Evolutionary conservation across 148 eudicot species (phyloP), one percentile per base, ranked within the genome.

Genomic region (Rheum nobile): DNA sequence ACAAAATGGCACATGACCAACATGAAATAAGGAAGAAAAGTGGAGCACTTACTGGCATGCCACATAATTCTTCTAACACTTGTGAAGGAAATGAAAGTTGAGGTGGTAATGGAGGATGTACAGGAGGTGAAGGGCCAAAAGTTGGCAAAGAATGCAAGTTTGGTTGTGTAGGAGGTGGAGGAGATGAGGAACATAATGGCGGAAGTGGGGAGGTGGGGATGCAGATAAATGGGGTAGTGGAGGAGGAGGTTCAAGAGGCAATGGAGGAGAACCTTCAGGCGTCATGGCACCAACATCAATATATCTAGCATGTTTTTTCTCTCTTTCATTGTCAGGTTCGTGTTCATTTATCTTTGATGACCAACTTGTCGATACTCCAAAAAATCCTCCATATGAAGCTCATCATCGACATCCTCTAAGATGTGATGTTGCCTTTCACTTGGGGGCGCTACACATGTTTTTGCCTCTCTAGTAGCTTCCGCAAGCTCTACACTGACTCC

Each of bases 341-440:
- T 69, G 75, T 2, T 76, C 63, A 63, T 71, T 81, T 63, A 74
- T 75, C 75, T 76, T 83, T 54, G 73, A 34, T 7, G 78, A 75
- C 70, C 55, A 79, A 77, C 67, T 76, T 28, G 75, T 65, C 63
- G 79, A 80, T 65, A 55, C 32, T 37, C 83, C 94, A 68, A 88
- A 86, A 47, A 85, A 85, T 91, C 97, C 87, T 93, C 98, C 98
- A 91, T 93, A 76, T 93, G 97, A 71, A 93, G 97, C 83, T 93
- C 98, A 82, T 92, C 98, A 82, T 93, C 97, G 74, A 93, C 98
- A 63, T 91, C 95, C 87, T 93, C 97, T 77, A 93, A 83, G 75
- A 91, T 87, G 82, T 82, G 87, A 76, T 88, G 95, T 67, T 83
- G 91, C 77, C 83, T 85, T 72, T 91, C 98, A 84, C 65, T 86